Percentiles rank a stretch among this genome's conserved stretches.
phyloP scores from a whole-genome alignment of 2,329 filamentous ascomycete species.

The Gremmenia infestans region DNA sequence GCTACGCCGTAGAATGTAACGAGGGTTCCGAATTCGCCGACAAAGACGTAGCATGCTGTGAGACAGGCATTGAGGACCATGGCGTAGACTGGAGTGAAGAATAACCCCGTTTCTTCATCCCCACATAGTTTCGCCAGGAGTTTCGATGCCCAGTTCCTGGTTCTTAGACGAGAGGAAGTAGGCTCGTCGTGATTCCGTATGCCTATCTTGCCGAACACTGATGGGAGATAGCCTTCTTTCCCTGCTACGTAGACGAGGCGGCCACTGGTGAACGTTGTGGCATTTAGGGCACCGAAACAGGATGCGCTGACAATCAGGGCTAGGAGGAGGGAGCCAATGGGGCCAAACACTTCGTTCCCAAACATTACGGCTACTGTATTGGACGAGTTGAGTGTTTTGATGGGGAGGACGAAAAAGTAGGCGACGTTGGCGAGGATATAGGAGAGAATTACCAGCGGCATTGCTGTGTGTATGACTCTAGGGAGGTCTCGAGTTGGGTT shows the following conservation, averaged over 20 bases:
- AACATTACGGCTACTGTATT: constrained; percentile 98
- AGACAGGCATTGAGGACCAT: constrained; percentile 75
- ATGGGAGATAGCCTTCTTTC: constrained; percentile 89
- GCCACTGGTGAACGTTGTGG: constrained; percentile 87
- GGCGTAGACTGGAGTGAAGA: constrained; percentile 91
- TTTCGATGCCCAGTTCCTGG: constrained; percentile 53
- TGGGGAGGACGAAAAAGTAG: constrained; percentile 90
- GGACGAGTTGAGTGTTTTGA: constrained; percentile 72
- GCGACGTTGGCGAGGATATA: constrained; percentile 89
- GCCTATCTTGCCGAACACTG: constrained; percentile 78
- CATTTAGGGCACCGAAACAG: constrained; percentile 93
- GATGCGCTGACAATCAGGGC: constrained; percentile 86
- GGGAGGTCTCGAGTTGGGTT: constrained; percentile 87
- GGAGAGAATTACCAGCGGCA: constrained; percentile 85
- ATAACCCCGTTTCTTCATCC: constrained; percentile 74
- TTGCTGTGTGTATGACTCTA: constrained; percentile 90
- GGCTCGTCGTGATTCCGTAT: constrained; percentile 44
- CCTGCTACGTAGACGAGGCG: constrained; percentile 90
- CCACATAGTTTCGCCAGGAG: constrained; percentile 59
- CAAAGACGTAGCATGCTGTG: constrained; percentile 70
- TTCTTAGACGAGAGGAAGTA: constrained; percentile 41
- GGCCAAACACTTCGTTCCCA: constrained; percentile 82
- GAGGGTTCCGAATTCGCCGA: constrained; percentile 87
- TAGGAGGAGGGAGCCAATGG: constrained; percentile 73
- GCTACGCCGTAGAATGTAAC: constrained; percentile 97